These are phyloP conservation scores for Hericium rajendrae DNA, from an alignment of 768 basidiomycete species.

Conservation along the genomic window DNA sequence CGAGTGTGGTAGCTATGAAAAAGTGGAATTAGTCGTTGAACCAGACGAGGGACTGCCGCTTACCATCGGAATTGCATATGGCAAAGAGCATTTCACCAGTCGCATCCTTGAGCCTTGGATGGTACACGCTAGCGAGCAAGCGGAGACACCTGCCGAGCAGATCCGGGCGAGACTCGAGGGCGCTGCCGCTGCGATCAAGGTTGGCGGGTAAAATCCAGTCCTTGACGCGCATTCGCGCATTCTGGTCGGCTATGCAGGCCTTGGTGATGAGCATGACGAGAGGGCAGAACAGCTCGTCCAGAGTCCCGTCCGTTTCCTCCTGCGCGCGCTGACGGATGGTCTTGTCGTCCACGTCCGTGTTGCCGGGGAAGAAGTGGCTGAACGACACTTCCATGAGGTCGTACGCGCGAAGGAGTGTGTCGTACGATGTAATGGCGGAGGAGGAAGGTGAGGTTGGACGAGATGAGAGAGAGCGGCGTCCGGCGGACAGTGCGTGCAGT, in stretches of 20 bases:
- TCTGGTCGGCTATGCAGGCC: constrained; percentile 56
- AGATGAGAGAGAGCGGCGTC: constrained; percentile 32
- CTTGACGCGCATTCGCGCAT: constrained; percentile 43
- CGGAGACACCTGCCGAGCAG: constrained; percentile 74
- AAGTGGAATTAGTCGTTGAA: neutral
- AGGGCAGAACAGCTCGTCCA: constrained; percentile 77
- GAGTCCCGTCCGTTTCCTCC: constrained; percentile 40
- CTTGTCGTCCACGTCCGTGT: constrained; percentile 52
- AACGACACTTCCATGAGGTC: constrained; percentile 56
- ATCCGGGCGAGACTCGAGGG: constrained; percentile 66
- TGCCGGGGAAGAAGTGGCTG: constrained; percentile 57
- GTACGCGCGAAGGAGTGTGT: constrained; percentile 55
- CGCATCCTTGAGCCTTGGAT: constrained; percentile 60
- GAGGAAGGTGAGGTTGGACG: constrained; percentile 31
- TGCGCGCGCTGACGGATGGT: constrained; percentile 44
- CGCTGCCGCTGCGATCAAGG: constrained; percentile 62
- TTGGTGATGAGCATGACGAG: constrained; percentile 67
- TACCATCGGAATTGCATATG: constrained; percentile 71
- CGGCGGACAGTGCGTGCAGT: constrained; percentile 41
- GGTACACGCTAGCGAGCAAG: constrained; percentile 65
- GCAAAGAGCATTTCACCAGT: constrained; percentile 85
- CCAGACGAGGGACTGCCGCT: constrained; percentile 3
- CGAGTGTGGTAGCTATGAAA: constrained; percentile 51
- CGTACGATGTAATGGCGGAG: constrained; percentile 28
- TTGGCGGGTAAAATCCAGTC: constrained; percentile 67